These are phyloP conservation scores for Myxozyma kluyveri DNA, from an alignment of 805 yeast genomes.

Conservation along the genomic window DNA sequence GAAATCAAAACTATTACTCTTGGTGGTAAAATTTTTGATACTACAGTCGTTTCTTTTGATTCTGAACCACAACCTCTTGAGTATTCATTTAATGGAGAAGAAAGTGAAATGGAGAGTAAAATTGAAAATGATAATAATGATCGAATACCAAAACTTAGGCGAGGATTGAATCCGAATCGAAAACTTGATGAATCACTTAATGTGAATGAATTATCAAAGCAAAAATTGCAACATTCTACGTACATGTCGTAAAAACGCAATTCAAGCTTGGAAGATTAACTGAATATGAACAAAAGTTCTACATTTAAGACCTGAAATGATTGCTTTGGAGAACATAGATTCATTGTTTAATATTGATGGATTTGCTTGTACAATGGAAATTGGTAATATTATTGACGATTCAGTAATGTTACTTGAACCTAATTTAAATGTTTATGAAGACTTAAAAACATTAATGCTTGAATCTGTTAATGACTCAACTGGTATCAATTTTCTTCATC, in stretches of 20 bases:
- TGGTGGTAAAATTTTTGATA: slow-evolving; percentile 26
- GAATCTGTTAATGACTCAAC: slow-evolving; percentile 14
- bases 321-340: slow-evolving; percentile 20
- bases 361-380: slow-evolving; percentile 23
- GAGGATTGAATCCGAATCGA: too few species aligned
- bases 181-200: too few species aligned
- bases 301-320: slow-evolving; percentile 23
- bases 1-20: slow-evolving; percentile 15
- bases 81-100: slow-evolving; percentile 1
- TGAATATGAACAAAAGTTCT: slow-evolving; percentile 24
- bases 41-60: slow-evolving; percentile 14
- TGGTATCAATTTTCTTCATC: slow-evolving; percentile 23
- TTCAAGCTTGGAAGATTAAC: slow-evolving; percentile 26
- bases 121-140: too few species aligned
- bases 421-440: slow-evolving; percentile 16
- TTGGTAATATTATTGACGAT: slow-evolving; percentile 26
- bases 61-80: slow-evolving; percentile 9
- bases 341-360: slow-evolving; percentile 24
- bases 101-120: slow-evolving; percentile 2
- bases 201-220: too few species aligned
- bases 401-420: slow-evolving; percentile 26
- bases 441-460: slow-evolving; percentile 15
- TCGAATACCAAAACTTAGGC: too few species aligned
- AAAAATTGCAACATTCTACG: slow-evolving; percentile 1
- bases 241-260: slow-evolving; percentile 13